A percentile compares a stretch with the other conserved stretches of the same genome.
phyloP scores from a whole-genome alignment of 2,329 filamentous ascomycete species.

The Gliomastix tumulicola region DNA sequence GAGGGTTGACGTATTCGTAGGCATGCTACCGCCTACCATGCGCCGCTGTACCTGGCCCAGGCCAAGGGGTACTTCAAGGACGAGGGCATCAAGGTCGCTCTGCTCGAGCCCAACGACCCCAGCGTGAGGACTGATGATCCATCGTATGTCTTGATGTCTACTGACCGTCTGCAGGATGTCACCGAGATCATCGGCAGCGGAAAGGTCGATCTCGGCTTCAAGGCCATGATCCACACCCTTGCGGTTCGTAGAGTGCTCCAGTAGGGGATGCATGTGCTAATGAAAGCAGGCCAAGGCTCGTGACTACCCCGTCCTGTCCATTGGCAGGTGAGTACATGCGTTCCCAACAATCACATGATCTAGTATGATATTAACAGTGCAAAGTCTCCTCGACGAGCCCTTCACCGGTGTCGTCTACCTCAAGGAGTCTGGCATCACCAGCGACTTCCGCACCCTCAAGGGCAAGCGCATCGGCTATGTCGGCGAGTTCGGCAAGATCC shows the following conservation, averaged over 20 bases:
- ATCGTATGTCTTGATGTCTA: background rate
- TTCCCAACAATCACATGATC: too few species aligned
- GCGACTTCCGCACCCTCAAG: slow-evolving; percentile 67
- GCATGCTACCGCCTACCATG: slow-evolving; percentile 78
- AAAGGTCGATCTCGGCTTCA: slow-evolving; percentile 74
- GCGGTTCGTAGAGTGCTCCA: slow-evolving; percentile 39
- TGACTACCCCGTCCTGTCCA: slow-evolving; percentile 63
- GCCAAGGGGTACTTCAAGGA: slow-evolving; percentile 69
- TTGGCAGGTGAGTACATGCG: too few species aligned
- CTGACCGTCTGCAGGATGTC: slow-evolving; percentile 48
- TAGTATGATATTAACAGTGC: too few species aligned
- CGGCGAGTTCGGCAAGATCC: slow-evolving; percentile 76
- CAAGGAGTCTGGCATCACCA: slow-evolving; percentile 65
- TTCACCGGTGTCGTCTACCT: slow-evolving; percentile 76
- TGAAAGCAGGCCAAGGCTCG: slow-evolving; percentile 65
- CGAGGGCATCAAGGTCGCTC: slow-evolving; percentile 69
- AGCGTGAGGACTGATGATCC: slow-evolving; percentile 38
- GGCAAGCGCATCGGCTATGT: slow-evolving; percentile 75
- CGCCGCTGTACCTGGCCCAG: slow-evolving; percentile 70
- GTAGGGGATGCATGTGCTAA: background rate
- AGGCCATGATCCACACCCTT: slow-evolving; percentile 78
- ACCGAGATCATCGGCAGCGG: slow-evolving; percentile 74
- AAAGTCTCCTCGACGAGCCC: slow-evolving; percentile 69
- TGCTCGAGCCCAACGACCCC: slow-evolving; percentile 73
- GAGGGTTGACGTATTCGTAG: slow-evolving; percentile 34